Percentiles rank a stretch among this genome's conserved stretches.
Conservation (phyloP, 2,329 filamentous ascomycete species). For the Tolypocladium endophyticum region DNA sequence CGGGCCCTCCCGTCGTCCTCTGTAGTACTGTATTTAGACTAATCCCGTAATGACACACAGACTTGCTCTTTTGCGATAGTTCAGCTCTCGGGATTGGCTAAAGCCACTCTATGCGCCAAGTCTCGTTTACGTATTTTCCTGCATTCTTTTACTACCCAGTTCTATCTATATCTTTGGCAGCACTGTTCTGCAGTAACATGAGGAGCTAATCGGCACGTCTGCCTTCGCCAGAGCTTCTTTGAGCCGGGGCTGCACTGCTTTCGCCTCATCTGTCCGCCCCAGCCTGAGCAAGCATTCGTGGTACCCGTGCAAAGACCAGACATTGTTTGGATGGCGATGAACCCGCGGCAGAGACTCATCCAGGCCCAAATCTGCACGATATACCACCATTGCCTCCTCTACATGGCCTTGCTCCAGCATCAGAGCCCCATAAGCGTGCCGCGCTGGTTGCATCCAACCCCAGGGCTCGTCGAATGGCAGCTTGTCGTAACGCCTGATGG, state of each 20-base stretch:
- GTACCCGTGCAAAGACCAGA: constrained; percentile 66
- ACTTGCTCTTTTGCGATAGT: not conserved
- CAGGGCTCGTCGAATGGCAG: constrained; percentile 66
- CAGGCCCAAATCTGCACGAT: constrained; percentile 51
- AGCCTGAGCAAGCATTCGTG: constrained; percentile 54
- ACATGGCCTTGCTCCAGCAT: constrained; percentile 55
- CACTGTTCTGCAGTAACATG: constrained; percentile 16
- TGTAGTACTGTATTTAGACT: no score
- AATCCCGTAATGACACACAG: no score
- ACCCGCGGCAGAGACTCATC: constrained; percentile 51
- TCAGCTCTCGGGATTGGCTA: not conserved
- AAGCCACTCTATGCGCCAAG: not conserved
- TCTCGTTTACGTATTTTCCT: not conserved
- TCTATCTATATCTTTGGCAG: constrained; percentile 11
- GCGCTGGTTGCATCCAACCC: constrained; percentile 69
- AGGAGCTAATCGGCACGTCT: constrained; percentile 43
- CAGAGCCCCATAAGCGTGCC: constrained; percentile 61
- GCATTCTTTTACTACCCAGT: not conserved
- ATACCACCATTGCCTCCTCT: constrained; percentile 44
- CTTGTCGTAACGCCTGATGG: constrained; percentile 49
- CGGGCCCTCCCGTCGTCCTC: no score
- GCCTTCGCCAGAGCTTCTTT: constrained; percentile 40
- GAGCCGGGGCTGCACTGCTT: constrained; percentile 29
- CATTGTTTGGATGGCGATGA: constrained; percentile 59
- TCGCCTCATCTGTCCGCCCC: constrained; percentile 31